Percentiles rank a stretch among this genome's conserved stretches.
These are phyloP conservation scores for Medicago truncatula DNA, from an alignment of 306 rosid species.

Conservation along the genomic window DNA sequence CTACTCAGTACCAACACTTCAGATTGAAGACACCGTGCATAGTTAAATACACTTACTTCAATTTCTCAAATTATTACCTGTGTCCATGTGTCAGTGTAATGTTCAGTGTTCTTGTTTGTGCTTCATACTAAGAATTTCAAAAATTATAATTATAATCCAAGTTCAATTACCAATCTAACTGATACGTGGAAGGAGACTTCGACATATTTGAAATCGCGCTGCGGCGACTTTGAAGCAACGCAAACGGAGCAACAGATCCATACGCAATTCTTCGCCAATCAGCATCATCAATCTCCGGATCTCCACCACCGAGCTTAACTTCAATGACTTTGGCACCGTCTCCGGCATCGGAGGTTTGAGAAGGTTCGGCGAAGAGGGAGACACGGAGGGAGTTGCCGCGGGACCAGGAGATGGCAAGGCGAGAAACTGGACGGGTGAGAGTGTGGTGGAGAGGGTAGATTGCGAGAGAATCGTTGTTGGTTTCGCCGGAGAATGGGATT, in stretches of 20 bases:
- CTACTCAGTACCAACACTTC: too few relatives aligned
- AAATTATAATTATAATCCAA: constrained; percentile 22
- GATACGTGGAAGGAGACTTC: constrained; percentile 63
- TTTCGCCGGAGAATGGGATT: constrained; percentile 54
- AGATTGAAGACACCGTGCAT: too few relatives aligned
- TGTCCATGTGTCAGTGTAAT: too few relatives aligned
- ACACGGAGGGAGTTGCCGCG: constrained; percentile 83
- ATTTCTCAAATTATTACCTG: too few relatives aligned
- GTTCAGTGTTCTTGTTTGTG: background rate
- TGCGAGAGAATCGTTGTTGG: constrained; percentile 36
- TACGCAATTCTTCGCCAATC: constrained; percentile 76
- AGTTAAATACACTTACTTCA: too few relatives aligned
- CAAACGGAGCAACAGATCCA: constrained; percentile 85
- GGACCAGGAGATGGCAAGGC: constrained; percentile 81
- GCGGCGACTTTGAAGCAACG: constrained; percentile 82
- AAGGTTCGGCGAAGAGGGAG: constrained; percentile 54
- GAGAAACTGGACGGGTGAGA: constrained; percentile 67
- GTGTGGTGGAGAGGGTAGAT: constrained; percentile 70
- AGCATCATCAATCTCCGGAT: constrained; percentile 61
- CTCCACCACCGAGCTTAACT: constrained; percentile 68
- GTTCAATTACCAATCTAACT: constrained; percentile 68
- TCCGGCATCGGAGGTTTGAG: constrained; percentile 42
- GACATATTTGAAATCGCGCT: constrained; percentile 58
- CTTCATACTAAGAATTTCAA: background rate
- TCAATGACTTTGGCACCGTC: constrained; percentile 73